Evolutionary conservation across 106 monocot species (phyloP), one percentile per base, ranked within the genome.

Genomic region (Dioscorea zingiberensis): DNA sequence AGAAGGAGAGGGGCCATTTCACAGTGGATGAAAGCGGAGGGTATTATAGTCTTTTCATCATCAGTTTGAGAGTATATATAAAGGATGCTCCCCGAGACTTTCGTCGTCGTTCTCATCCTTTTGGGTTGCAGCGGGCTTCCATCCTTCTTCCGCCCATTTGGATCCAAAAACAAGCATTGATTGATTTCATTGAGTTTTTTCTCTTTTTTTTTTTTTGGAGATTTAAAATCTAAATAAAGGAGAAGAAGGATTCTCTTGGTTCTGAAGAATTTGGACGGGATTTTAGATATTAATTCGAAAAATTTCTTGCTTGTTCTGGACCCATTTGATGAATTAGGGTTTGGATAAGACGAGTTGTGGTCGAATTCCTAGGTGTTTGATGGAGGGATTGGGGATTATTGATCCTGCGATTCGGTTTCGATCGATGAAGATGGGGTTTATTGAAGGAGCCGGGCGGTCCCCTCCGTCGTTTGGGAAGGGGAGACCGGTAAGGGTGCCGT

Each of bases 401-500:
- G 56, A 56, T 11, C n/a, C 22, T 22, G 23, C 21, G 22, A 4
- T 56, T 19, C 22, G 56, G 22, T 11, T 23, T 56, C 22, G 19
- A 12, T 56, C 22, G 56, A 18, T 21, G 22, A 24, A 23, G 23
- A 21, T 56, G 23, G 56, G 3, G 56, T 56, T 56, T 56, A 21
- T 12, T 21, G 23, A 24, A 24, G 56, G 56, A 21, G 56, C 23
- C 4, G 38, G 38, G 38, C 6, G 38, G 38, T 38, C 38, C 9
- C 38, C 38, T 0, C 38, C 38, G 38, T 6, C 38, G 38, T 38
- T 38, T 38, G 38, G 38, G 38, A 38, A 38, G 4, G 38, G 16
- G 76, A 30, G 21, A 21, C 51, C 21, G 28, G 73, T 53, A 32
- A 56, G 57, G 63, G 44, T 44, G 71, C 28, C 55, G 67, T 54